A percentile compares a stretch with the other conserved stretches of the same genome.
These are phyloP conservation scores for Talaromyces funiculosus DNA, from an alignment of 2,329 filamentous ascomycete genomes.

Conservation along the genomic window DNA sequence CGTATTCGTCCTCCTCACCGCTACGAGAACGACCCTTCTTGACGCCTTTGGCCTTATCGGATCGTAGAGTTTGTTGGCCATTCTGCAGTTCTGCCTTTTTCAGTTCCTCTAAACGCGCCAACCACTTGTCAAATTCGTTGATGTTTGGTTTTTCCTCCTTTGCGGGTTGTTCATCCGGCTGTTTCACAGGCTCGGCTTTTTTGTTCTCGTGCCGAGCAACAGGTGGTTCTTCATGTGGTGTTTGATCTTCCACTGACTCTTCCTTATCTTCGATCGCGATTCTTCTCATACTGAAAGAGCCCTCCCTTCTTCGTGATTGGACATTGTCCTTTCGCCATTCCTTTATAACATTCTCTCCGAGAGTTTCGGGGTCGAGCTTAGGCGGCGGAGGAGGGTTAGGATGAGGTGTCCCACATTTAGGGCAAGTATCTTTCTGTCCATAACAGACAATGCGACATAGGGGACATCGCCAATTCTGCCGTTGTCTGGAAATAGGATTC, in stretches of 20 bases:
- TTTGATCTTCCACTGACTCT: neutral
- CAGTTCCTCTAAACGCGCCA: constrained; percentile 3
- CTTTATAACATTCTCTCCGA: neutral
- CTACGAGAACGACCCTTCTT: neutral
- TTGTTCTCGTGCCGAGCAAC: neutral
- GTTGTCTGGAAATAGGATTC: neutral
- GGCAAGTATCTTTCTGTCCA: constrained; percentile 18
- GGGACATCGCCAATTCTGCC: constrained; percentile 26
- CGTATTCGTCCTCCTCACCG: constrained; percentile 28
- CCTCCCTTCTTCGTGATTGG: neutral
- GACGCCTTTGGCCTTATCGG: neutral
- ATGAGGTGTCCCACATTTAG: constrained; percentile 24
- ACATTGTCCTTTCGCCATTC: constrained; percentile 7
- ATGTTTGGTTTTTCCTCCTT: constrained; percentile 14
- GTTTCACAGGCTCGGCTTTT: constrained; percentile 6
- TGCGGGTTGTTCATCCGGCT: neutral
- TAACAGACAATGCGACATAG: constrained; percentile 20
- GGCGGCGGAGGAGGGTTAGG: constrained; percentile 15
- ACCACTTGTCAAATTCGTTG: constrained; percentile 16
- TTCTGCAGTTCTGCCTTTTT: neutral
- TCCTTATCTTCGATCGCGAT: neutral
- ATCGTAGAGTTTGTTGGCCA: neutral
- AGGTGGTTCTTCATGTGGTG: neutral
- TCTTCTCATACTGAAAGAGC: neutral
- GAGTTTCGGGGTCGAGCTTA: constrained; percentile 4